Base-by-base conservation (phyloP, 2,329 filamentous ascomycete species). In the Penicillium capsulatum region DNA sequence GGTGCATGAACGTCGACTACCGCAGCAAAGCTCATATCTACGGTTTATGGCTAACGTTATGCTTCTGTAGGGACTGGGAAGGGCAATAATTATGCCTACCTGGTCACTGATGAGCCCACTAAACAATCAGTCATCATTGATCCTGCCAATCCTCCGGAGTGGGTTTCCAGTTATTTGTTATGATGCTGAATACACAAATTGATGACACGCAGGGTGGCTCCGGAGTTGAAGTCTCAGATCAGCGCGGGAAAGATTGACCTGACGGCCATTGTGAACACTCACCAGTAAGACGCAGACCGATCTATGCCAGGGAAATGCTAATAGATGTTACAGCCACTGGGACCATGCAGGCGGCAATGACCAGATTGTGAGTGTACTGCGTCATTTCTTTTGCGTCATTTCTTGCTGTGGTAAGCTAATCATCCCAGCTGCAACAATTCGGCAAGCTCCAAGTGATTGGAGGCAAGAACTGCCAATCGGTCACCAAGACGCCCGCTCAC, bases 301-400 rank as follows among this genome's bases (percentile, higher is more conserved):
- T 6, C 4, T 11, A 4, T 9, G 6, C 2, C n/a, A 20, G n/a
- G 33, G 11, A 26, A n/a, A 15, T 28, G n/a, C 34, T 57, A 29
- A 56, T 15, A 36, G 26, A 20, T 28, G 26, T 31, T 19, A 16
- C 45, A 95, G 90, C 62, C 92, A 98, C 63, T 84, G 83, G 74
- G 92, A 98, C 53, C 92, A 98, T 66, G 84, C 92, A 1, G 92
- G 92, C 48, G 92, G 92, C 7, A 98, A 98, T 64, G 76, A 78
- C 41, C 81, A 89, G 55, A 75, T 95, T 48, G 87, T 90, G 68
- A 58, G 72, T 26, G 9, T 4, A 28, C 7, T 11, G n/a, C n/a
- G n/a, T 24, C 22, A 11, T 24, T 24, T 7, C 7, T 7, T 11
- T 24, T 24, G 22, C 16, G 7, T 43, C 19, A 16, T 38, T 24